phyloP scores from a whole-genome alignment of 2,329 filamentous ascomycete genomes.

The Hypoxylon sp. region DNA sequence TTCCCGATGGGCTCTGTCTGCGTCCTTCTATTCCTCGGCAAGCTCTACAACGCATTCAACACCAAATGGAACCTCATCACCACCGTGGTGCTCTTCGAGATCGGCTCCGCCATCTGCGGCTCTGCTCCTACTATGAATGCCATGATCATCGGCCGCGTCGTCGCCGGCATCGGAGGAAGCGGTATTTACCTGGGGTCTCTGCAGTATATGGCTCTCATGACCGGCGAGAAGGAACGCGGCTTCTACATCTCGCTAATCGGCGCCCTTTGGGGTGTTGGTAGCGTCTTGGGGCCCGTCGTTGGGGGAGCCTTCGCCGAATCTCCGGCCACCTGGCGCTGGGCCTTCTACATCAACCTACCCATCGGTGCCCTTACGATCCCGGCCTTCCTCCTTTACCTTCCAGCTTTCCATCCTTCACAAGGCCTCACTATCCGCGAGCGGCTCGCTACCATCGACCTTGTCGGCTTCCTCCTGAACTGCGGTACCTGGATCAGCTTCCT shows the following conservation, averaged over 20 bases:
- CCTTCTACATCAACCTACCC: conserved; percentile 52
- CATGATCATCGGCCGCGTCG: conserved; percentile 52
- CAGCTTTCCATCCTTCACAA: conserved; percentile 36
- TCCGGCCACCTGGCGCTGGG: conserved; percentile 50
- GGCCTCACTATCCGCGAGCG: conserved; percentile 40
- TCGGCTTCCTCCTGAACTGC: conserved; percentile 54
- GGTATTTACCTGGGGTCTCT: conserved; percentile 44
- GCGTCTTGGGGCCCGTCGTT: conserved; percentile 49
- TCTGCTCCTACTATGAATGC: conserved; percentile 49
- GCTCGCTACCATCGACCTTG: conserved; percentile 52
- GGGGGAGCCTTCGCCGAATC: conserved; percentile 50
- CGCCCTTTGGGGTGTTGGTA: conserved; percentile 48
- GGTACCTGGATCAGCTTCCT: conserved; percentile 52
- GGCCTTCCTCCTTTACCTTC: conserved; percentile 44
- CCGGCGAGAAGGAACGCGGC: conserved; percentile 38
- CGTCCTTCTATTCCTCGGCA: conserved; percentile 48
- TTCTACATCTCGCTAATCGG: conserved; percentile 48
- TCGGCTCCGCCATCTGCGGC: conserved; percentile 51
- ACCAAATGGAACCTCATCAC: conserved; percentile 50
- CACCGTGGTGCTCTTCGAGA: conserved; percentile 34
- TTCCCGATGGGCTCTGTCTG: conserved; percentile 52
- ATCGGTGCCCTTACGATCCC: conserved; percentile 43
- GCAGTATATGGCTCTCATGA: conserved; percentile 1
- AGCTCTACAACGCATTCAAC: conserved; percentile 52
- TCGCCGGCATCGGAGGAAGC: conserved; percentile 50